These are phyloP conservation scores for Coemansia sp. DNA, from an alignment of 192 early-diverging fungal species.

Conservation along the genomic window DNA sequence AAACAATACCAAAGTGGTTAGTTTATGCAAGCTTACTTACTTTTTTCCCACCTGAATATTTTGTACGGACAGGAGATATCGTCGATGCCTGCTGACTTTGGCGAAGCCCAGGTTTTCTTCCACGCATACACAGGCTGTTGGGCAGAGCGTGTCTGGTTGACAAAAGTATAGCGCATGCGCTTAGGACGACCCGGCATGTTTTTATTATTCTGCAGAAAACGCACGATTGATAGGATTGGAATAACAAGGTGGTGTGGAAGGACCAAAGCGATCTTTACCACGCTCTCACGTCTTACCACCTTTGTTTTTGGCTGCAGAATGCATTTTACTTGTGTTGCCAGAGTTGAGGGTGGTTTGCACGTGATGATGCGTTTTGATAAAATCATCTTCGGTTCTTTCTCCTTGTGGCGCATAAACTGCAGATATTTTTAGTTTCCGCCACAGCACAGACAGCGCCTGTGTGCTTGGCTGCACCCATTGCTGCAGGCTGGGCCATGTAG, in stretches of 20 bases:
- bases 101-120: constrained; percentile 32
- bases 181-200: constrained; percentile 39
- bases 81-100: constrained; percentile 8
- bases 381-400: no score
- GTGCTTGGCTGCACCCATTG: no score
- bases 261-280: not conserved
- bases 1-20: not conserved
- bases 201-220: not conserved
- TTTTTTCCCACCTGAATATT: constrained; percentile 43
- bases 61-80: constrained; percentile 19
- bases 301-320: not conserved
- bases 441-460: no score
- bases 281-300: no score
- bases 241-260: not conserved
- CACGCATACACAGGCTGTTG: constrained; percentile 45
- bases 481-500: no score
- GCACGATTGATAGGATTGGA: not conserved
- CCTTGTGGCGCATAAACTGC: no score
- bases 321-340: not conserved
- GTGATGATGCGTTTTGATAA: not conserved
- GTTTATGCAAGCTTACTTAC: constrained; percentile 19
- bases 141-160: constrained; percentile 21
- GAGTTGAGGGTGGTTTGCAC: not conserved
- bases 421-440: no score
- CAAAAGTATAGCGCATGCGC: constrained; percentile 46